A percentile compares a stretch with the other conserved stretches of the same genome.
phyloP scores from a whole-genome alignment of 2,329 filamentous ascomycete genomes.

The Aspergillus floridensis region DNA sequence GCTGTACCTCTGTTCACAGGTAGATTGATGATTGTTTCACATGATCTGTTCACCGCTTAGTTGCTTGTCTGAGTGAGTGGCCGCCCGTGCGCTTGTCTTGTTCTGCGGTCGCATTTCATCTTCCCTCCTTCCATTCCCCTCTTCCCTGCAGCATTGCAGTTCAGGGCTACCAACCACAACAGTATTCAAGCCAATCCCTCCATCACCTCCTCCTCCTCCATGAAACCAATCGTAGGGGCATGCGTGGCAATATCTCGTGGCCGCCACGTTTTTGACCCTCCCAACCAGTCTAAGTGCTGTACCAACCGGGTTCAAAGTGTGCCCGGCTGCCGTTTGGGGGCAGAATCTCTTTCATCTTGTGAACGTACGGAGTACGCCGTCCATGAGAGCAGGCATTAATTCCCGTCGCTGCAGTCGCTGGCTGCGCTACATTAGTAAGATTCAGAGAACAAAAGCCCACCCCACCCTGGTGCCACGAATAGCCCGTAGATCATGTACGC shows the following conservation, averaged over 20 bases:
- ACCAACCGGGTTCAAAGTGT: too few species aligned
- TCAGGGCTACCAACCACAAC: neutral
- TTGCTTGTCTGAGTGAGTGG: too few species aligned
- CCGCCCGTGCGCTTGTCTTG: neutral
- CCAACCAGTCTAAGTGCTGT: too few species aligned
- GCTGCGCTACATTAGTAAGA: neutral
- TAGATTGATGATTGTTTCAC: neutral
- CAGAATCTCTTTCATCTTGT: neutral
- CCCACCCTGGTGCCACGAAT: slow-evolving; percentile 1
- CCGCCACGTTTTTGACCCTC: slow-evolving; percentile 32
- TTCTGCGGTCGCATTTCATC: neutral
- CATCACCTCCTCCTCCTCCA: neutral
- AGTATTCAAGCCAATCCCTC: neutral
- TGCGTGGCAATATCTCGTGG: slow-evolving; percentile 28
- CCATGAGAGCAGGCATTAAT: neutral
- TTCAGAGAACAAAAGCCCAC: neutral
- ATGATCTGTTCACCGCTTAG: neutral
- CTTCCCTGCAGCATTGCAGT: neutral
- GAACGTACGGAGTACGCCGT: neutral
- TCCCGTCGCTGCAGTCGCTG: neutral
- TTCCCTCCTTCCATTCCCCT: neutral
- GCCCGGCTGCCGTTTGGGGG: neutral
- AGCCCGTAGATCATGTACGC: slow-evolving; percentile 1
- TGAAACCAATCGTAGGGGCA: neutral
- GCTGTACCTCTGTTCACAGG: neutral